Evolutionary conservation across 148 eudicot species (phyloP).

Genomic region (Vaccinium darrowii): DNA sequence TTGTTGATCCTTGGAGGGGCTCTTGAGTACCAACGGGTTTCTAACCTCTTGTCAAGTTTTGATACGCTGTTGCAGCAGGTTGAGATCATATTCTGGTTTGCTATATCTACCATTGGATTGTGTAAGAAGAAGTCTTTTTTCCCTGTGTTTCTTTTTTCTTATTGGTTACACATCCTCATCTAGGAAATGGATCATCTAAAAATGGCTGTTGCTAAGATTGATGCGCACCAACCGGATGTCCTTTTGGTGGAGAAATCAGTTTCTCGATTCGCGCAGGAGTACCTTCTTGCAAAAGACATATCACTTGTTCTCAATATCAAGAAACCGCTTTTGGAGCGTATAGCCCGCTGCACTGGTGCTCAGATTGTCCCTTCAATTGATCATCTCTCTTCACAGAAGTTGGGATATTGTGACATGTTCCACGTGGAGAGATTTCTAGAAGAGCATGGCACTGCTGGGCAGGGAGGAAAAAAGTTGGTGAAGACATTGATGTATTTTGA

Average conservation of each 20-base stretch:
- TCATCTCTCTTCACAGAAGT: conserved; percentile 67
- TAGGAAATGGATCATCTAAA: conserved; percentile 98
- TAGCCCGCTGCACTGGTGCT: conserved; percentile 96
- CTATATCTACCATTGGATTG: conserved; percentile 13
- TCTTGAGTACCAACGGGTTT: conserved; percentile 93
- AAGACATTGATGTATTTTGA: conserved; percentile 97
- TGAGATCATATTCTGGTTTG: conserved; percentile 16
- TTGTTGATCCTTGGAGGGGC: conserved; percentile 93
- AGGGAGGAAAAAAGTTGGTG: conserved; percentile 65
- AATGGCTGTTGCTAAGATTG: conserved; percentile 99
- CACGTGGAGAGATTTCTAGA: conserved; percentile 77
- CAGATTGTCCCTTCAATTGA: conserved; percentile 94
- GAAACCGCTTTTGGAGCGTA: conserved; percentile 89
- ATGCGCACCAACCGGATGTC: conserved; percentile 70
- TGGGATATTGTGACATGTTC: conserved; percentile 82
- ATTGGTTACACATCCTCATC: conserved; percentile 14
- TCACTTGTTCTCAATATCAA: conserved; percentile 89
- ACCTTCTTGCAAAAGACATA: conserved; percentile 80
- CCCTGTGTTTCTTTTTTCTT: conserved; percentile 14
- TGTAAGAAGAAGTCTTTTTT: neutral
- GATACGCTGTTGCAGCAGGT: conserved; percentile 98
- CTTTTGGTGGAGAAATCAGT: conserved; percentile 97
- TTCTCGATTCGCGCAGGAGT: conserved; percentile 91
- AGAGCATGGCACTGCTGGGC: conserved; percentile 85
- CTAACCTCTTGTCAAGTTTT: conserved; percentile 78